phyloP scores from a whole-genome alignment of 805 yeast genomes.

The Komagataella ulmi region DNA sequence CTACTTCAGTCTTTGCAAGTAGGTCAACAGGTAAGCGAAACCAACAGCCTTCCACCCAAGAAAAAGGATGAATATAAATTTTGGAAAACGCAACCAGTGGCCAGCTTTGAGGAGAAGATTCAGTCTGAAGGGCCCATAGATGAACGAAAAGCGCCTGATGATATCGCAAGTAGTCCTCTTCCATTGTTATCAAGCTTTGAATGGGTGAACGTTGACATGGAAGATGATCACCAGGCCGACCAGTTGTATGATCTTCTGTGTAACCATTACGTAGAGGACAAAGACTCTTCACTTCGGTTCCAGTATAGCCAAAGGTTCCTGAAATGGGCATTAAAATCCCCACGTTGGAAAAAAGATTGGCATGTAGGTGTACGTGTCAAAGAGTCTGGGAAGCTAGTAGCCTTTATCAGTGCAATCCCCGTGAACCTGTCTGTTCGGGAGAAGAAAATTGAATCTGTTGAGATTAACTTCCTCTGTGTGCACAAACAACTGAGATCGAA shows the following conservation, averaged over 20 bases:
- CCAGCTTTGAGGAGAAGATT: constrained; percentile 55
- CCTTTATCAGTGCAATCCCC: constrained; percentile 89
- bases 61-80: constrained; percentile 85
- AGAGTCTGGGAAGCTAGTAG: constrained; percentile 65
- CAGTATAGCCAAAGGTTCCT: constrained; percentile 75
- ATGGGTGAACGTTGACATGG: constrained; percentile 73
- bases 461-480: constrained; percentile 86
- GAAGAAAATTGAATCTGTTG: constrained; percentile 47
- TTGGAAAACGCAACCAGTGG: constrained; percentile 97
- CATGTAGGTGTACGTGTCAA: constrained; percentile 86
- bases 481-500: constrained; percentile 91
- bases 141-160: constrained; percentile 46
- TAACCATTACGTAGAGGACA: constrained; percentile 91
- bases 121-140: constrained; percentile 77
- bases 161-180: constrained; percentile 58
- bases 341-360: constrained; percentile 88
- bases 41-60: constrained; percentile 21
- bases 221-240: constrained; percentile 38
- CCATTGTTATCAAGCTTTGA: constrained; percentile 71
- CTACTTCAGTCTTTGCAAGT: constrained; percentile 38
- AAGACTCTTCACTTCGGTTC: constrained; percentile 84
- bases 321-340: constrained; percentile 88
- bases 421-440: constrained; percentile 45
- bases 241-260: constrained; percentile 73
- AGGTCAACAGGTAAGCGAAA: constrained; percentile 39